Evolutionary conservation across 768 basidiomycete genomes (phyloP).

Genomic region (Boletellus sp.): DNA sequence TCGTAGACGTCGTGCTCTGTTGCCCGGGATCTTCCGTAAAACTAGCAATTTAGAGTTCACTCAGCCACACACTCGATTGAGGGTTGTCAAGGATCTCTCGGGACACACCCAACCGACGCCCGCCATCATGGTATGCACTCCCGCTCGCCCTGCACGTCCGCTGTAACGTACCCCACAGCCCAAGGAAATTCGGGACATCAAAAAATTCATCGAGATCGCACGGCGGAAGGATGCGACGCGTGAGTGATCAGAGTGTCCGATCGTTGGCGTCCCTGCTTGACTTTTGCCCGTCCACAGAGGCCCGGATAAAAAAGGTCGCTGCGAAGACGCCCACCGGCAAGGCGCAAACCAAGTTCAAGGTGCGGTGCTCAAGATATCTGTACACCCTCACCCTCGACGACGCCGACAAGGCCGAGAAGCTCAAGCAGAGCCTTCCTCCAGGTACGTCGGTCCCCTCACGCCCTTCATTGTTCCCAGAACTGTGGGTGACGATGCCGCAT

Average conservation of each 20-base stretch:
- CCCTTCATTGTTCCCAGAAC: background rate
- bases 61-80: constrained; percentile 25
- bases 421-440: constrained; percentile 91
- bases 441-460: constrained; percentile 49
- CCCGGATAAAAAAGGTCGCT: constrained; percentile 94
- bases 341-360: constrained; percentile 94
- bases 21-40: constrained; percentile 25
- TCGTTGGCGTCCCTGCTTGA: no score
- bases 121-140: constrained; percentile 27
- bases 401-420: constrained; percentile 97
- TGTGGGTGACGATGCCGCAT: background rate
- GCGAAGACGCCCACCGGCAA: constrained; percentile 66
- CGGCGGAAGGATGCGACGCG: constrained; percentile 96
- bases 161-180: constrained; percentile 51
- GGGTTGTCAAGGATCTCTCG: background rate
- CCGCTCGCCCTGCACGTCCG: background rate
- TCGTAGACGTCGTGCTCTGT: background rate
- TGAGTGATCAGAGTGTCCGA: constrained; percentile 50
- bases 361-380: constrained; percentile 92
- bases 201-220: constrained; percentile 96
- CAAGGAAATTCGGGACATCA: constrained; percentile 97
- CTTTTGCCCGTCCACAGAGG: no score
- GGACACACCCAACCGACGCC: constrained; percentile 12
- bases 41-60: constrained; percentile 32
- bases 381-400: constrained; percentile 98